Percentiles rank a stretch among this genome's conserved stretches.
phyloP scores from a whole-genome alignment of 768 basidiomycete species.

The Pleurotus tuoliensis region DNA sequence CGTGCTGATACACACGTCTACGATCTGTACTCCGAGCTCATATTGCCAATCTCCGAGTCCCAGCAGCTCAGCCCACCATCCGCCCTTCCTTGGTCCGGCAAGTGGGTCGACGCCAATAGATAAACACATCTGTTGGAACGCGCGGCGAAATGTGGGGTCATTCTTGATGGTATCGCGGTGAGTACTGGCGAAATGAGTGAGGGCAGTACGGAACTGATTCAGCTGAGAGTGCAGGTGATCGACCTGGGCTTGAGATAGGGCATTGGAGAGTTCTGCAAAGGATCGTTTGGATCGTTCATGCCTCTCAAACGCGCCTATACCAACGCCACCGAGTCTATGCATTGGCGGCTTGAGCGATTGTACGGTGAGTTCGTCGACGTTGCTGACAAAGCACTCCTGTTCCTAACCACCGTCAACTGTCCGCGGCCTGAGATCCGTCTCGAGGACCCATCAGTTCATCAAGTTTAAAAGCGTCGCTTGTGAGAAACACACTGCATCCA shows the following conservation, averaged over 20 bases:
- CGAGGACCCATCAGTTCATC: too few species aligned
- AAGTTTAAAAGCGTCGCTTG: too few species aligned
- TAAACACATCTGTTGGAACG: constrained; percentile 94
- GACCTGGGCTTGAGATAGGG: constrained; percentile 74
- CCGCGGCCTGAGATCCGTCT: too few species aligned
- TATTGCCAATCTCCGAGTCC: constrained; percentile 93
- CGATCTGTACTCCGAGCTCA: constrained; percentile 93
- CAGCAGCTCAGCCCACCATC: constrained; percentile 90
- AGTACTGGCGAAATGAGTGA: constrained; percentile 73
- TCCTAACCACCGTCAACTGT: not conserved
- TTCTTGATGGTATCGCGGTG: constrained; percentile 82
- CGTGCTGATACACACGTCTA: constrained; percentile 87
- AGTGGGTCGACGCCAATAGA: constrained; percentile 94
- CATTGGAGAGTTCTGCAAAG: constrained; percentile 76
- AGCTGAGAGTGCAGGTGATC: constrained; percentile 79
- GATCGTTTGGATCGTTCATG: constrained; percentile 78
- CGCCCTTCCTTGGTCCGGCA: constrained; percentile 78
- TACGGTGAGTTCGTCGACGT: not conserved
- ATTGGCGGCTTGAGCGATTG: constrained; percentile 28
- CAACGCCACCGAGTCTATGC: constrained; percentile 78
- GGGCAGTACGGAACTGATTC: constrained; percentile 75
- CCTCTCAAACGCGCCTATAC: constrained; percentile 86
- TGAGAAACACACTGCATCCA: too few species aligned
- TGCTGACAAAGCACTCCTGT: not conserved
- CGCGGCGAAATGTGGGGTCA: constrained; percentile 85